phyloP scores from a whole-genome alignment of 2,329 filamentous ascomycete genomes.

The Rosellinia necatrix region DNA sequence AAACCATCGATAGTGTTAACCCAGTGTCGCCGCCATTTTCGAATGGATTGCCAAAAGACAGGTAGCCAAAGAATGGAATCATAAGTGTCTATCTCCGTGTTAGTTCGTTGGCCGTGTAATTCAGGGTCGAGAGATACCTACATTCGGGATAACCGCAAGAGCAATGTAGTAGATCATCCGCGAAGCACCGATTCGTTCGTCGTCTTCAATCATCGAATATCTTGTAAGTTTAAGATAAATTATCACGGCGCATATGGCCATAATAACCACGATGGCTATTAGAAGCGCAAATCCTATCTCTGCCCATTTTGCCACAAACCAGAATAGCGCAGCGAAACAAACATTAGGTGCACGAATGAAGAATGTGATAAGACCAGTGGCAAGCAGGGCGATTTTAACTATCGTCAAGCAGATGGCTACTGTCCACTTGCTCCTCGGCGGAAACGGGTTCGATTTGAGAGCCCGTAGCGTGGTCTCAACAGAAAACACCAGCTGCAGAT shows the following conservation, averaged over 20 bases:
- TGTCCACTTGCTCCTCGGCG: slow-evolving; percentile 62
- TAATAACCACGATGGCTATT: slow-evolving; percentile 52
- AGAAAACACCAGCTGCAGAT: slow-evolving; percentile 67
- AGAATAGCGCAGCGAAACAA: slow-evolving; percentile 71
- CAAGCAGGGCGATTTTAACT: slow-evolving; percentile 56
- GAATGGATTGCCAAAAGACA: slow-evolving; percentile 51
- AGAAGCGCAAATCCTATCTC: slow-evolving; percentile 60
- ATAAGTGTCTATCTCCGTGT: slow-evolving; percentile 55
- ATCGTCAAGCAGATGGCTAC: slow-evolving; percentile 60
- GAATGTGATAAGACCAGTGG: slow-evolving; percentile 63
- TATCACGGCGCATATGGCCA: slow-evolving; percentile 55
- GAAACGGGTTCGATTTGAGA: slow-evolving; percentile 59
- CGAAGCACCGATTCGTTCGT: slow-evolving; percentile 67
- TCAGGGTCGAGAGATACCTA: slow-evolving; percentile 44
- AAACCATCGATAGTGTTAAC: slow-evolving; percentile 62
- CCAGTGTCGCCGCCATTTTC: slow-evolving; percentile 49
- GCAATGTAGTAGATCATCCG: slow-evolving; percentile 71
- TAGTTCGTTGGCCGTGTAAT: slow-evolving; percentile 31
- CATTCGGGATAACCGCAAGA: slow-evolving; percentile 61
- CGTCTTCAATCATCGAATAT: slow-evolving; percentile 57
- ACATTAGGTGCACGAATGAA: slow-evolving; percentile 59
- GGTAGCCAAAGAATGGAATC: slow-evolving; percentile 66
- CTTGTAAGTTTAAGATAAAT: slow-evolving; percentile 63
- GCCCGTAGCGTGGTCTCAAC: slow-evolving; percentile 64
- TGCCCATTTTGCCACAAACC: slow-evolving; percentile 68